Evolutionary conservation across 805 yeast genomes (phyloP), one percentile per base, ranked within the genome.

Genomic region (Hanseniaspora jakobsenii): DNA sequence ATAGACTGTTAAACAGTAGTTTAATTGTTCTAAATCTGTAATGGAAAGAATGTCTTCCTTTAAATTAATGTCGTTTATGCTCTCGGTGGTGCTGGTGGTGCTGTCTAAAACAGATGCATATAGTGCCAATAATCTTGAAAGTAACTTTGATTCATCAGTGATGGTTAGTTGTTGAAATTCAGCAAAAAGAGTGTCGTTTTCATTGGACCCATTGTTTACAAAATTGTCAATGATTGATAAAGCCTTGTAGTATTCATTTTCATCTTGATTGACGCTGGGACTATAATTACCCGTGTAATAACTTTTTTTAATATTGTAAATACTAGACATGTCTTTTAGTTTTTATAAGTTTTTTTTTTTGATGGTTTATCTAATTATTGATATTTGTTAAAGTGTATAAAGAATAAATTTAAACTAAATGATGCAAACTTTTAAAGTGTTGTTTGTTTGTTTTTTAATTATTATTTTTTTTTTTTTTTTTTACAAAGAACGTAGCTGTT

Each of bases 251-350:
- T 54, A 60, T 6, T 60, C 54, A 29, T 57, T 47, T 44, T 55
- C 56, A 35, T 50, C 53, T 22, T 56, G 49, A 5, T 67, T 58
- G 50, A 66, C 68, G 40, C 63, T 70, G 6, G 61, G 66, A 27
- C 62, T 54, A 55, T 67, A 73, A 53, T 75, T 77, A 39, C 77
- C 75, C 10, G 80, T 72, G 58, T 71, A 77, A 61, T 75, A 78
- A 48, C 72, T 73, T 53, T 74, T 78, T 51, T 74, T 69, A 21
- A 77, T 36, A 32, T 43, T 43, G 16, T 36, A 36, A 3, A 43
- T 30, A 24, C 24, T 28, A 16, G n/a, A 7, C 17, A 27, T 28
- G 6, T 10, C 10, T 24, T 7, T 24, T 24, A 10, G 27, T 24
- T 10, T 24, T 24, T 24, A 24, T 24, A 7, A 24, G 6, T 7